Percentiles rank a stretch among this genome's conserved stretches.
phyloP scores from a whole-genome alignment of 2,329 filamentous ascomycete species.

The Xylariaceae sp. region DNA sequence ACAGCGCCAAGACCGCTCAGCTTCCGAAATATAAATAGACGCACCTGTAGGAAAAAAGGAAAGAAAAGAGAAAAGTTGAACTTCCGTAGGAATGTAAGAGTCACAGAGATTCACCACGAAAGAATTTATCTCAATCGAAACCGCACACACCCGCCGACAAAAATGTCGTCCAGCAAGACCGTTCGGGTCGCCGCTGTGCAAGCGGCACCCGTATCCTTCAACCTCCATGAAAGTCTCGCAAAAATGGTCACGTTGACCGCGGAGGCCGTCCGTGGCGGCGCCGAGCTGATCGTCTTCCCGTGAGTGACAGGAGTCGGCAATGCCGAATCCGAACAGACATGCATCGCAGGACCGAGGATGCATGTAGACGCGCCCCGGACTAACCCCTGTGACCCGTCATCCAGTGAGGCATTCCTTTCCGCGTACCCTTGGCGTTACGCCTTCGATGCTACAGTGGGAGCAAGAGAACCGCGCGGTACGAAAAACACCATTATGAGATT shows the following conservation, averaged over 20 bases:
- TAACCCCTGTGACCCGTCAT: not conserved
- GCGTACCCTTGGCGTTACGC: slow-evolving; percentile 40
- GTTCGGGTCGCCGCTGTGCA: slow-evolving; percentile 38
- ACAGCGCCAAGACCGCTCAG: too few species aligned
- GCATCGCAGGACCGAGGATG: not conserved
- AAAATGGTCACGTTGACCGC: slow-evolving; percentile 33
- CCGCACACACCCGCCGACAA: not conserved
- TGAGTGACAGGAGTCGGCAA: slow-evolving; percentile 20
- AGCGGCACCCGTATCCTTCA: slow-evolving; percentile 37
- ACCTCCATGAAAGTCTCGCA: slow-evolving; percentile 33
- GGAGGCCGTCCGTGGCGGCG: slow-evolving; percentile 33
- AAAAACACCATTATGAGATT: too few species aligned
- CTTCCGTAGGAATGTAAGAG: too few species aligned
- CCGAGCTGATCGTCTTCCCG: slow-evolving; percentile 38
- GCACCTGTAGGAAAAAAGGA: too few species aligned
- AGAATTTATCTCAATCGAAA: not conserved
- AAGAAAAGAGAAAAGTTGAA: too few species aligned
- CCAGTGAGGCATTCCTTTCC: slow-evolving; percentile 37
- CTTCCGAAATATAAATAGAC: too few species aligned
- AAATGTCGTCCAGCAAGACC: slow-evolving; percentile 20
- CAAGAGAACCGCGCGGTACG: slow-evolving; percentile 35
- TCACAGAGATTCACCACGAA: too few species aligned
- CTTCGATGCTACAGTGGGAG: slow-evolving; percentile 39
- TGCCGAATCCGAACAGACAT: not conserved
- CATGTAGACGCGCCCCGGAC: not conserved